phyloP scores from a whole-genome alignment of 2,329 filamentous ascomycete species.

The Orbilia ellipsospora region DNA sequence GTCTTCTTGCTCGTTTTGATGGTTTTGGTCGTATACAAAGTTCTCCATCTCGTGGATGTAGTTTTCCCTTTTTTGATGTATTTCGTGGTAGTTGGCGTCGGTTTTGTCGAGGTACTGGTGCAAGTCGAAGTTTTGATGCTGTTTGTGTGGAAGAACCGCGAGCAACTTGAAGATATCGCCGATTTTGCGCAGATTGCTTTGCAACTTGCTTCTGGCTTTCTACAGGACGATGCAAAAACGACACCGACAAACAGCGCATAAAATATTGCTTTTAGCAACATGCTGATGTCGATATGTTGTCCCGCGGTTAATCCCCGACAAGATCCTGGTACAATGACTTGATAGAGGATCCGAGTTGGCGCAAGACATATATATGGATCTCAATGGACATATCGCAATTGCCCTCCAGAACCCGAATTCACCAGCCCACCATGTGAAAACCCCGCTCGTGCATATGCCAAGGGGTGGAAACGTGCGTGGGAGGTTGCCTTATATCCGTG shows the following conservation, averaged over 20 bases:
- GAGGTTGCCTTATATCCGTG: too few relatives aligned
- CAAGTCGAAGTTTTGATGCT: slow-evolving; percentile 6
- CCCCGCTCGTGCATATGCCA: too few relatives aligned
- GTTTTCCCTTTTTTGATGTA: slow-evolving; percentile 19
- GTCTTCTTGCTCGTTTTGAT: slow-evolving; percentile 3
- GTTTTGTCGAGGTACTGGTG: not conserved
- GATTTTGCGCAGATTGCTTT: not conserved
- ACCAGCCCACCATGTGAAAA: too few relatives aligned
- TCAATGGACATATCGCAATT: too few relatives aligned
- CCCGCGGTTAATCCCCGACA: too few relatives aligned
- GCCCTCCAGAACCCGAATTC: too few relatives aligned
- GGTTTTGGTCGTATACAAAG: not conserved
- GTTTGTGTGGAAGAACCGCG: slow-evolving; percentile 1
- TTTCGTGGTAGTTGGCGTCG: slow-evolving; percentile 1
- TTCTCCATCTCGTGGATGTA: not conserved
- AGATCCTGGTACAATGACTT: too few relatives aligned
- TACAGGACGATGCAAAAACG: not conserved
- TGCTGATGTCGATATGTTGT: too few relatives aligned
- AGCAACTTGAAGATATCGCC: slow-evolving; percentile 5
- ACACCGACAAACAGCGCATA: not conserved
- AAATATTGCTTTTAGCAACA: too few relatives aligned
- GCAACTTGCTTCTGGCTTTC: slow-evolving; percentile 7
- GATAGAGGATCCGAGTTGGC: too few relatives aligned
- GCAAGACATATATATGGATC: too few relatives aligned
- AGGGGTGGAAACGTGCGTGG: too few relatives aligned